Evolutionary conservation across 495 filamentous ascomycete species (phyloP), one percentile per base, ranked within the genome.

Genomic region (Poronia punctata): DNA sequence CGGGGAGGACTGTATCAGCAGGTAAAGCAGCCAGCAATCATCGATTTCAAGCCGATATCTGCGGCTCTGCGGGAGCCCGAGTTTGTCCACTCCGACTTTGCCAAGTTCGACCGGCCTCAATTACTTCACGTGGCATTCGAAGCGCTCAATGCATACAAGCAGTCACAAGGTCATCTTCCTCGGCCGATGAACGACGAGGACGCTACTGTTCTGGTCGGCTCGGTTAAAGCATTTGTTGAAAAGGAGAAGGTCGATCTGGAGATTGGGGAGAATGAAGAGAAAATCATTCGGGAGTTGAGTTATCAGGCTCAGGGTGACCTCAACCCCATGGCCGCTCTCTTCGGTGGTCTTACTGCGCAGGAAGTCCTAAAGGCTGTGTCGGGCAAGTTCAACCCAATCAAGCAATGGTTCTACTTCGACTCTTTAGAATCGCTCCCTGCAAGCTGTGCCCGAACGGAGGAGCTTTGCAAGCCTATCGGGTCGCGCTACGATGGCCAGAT

Each of bases 361-460:
- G 93, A 99, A 57, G 87, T 95, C 14, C 74, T 99, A 35, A 97
- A 99, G 63, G 85, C 90, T 27, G 85, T 99, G 16, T 99, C 93
- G 37, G 92, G 90, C 48, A 99, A 99, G 62, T 99, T 99, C 65
- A 75, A 83, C 48, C 93, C 93, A 4, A 80, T 96, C 43, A 72
- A 83, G 42, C 93, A 97, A 59, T 94, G 83, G 75, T 74, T 97
- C 49, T 99, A 99, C 68, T 92, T 99, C 48, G 92, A 99, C 62
- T 93, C 93, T 5, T 69, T 99, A 30, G 93, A 99, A 66, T 94
- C 92, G 16, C 75, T 99, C 25, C 89, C 93, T 10, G 68, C 76
- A 5, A 83, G 76, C 4, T 68, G 64, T 17, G 68, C 71, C 37
- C 82, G 93, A 41, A 88, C 82, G 2, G 88, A 95, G 60, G 87